Conservation (phyloP, 495 filamentous ascomycete genomes). For the Tuber indicum region DNA sequence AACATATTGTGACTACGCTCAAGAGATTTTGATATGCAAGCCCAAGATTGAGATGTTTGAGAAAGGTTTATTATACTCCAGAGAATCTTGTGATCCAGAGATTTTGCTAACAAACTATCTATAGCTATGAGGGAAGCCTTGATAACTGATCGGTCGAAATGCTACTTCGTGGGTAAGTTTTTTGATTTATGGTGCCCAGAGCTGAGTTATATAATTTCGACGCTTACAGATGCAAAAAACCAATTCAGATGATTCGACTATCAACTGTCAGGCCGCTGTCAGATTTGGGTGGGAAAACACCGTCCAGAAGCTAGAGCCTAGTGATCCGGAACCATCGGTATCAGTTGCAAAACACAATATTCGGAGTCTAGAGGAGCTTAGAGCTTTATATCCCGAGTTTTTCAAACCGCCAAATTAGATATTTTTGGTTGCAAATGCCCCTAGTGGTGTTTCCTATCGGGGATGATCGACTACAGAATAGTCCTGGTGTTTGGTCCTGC, state of each 20-base stretch:
- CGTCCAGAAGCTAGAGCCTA: conserved; percentile 59
- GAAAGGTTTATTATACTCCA: conserved; percentile 54
- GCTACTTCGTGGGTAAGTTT: conserved; percentile 32
- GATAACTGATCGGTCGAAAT: conserved; percentile 36
- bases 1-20: conserved; percentile 79
- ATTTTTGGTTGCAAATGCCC: background rate
- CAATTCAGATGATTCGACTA: conserved; percentile 25
- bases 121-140: conserved; percentile 47
- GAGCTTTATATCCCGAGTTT: conserved; percentile 34
- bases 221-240: background rate
- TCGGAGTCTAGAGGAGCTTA: conserved; percentile 35
- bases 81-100: background rate
- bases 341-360: conserved; percentile 53
- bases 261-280: conserved; percentile 39
- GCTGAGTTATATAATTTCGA: background rate
- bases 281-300: conserved; percentile 46
- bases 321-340: conserved; percentile 48
- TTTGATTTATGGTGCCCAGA: background rate
- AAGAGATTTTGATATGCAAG: conserved; percentile 68
- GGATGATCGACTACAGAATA: background rate
- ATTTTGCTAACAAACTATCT: background rate
- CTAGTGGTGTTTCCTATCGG: background rate
- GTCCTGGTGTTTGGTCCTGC: background rate
- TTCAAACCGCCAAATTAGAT: conserved; percentile 17
- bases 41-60: conserved; percentile 75